Evolutionary conservation across 257 asterid genomes (phyloP), one percentile per base, ranked within the genome.

Genomic region (Solanum sparsipilum): DNA sequence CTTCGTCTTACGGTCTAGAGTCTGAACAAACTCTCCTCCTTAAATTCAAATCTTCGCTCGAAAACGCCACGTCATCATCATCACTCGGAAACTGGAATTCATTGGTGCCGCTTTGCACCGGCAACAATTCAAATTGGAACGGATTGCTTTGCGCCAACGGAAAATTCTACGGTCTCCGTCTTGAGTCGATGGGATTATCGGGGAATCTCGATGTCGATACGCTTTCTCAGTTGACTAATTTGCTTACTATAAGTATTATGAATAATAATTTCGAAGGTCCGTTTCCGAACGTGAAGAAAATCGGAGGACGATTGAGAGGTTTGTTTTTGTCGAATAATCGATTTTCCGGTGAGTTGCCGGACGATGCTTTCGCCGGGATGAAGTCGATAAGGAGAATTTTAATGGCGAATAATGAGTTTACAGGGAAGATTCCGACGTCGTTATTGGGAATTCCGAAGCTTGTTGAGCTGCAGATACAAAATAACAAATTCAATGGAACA

Each of bases 261-360:
- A 87, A 88, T 46, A 95, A 95, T 83, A 89, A 72, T 60, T 94
- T 95, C 5, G 83, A 91, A 0, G 96, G 95, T 9, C 89, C 91
- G 3, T 56, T 95, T 46, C 96, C 96, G 2, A 88, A 84, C 2
- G 15, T 94, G 18, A 89, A 63, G 88, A 92, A 89, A 90, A 91
- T 94, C 11, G 84, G 81, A 11, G 86, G 74, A 2, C 35, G 88
- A 31, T 87, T 94, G 83, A 90, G 98, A 73, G 88, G 90, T 18
- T n/a, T 95, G 72, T 93, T 89, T 74, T 76, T 95, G 94, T 88
- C 95, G 6, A 75, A 90, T 46, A 95, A 95, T 81, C 67, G 85
- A 1, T 95, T 95, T 25, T 89, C 87, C 5, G 98, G 98, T 11
- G 94, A 93, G 23, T 89, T 95, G 20, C 90, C 92, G 8, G 93